phyloP scores from a whole-genome alignment of 1,284 basidiomycete genomes.

The Moesziomyces sp. region DNA sequence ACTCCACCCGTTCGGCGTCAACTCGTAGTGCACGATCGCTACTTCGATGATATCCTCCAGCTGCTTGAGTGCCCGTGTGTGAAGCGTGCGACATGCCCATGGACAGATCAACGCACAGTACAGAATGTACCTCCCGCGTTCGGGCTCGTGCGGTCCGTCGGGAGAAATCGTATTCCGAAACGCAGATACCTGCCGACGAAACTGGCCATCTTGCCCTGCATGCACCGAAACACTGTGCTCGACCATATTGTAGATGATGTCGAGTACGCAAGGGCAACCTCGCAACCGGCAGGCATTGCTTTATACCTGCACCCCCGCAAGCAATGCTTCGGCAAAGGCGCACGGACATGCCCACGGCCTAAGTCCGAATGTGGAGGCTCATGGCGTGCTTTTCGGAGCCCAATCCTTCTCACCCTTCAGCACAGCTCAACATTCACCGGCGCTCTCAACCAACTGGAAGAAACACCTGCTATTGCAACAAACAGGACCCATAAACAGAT shows the following conservation, averaged over 20 bases:
- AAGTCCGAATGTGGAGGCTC: background rate
- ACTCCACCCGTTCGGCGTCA: constrained; percentile 87
- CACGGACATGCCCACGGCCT: no score
- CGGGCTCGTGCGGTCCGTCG: constrained; percentile 80
- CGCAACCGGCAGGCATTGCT: no score
- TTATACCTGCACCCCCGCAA: no score
- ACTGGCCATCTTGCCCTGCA: constrained; percentile 76
- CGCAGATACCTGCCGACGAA: constrained; percentile 77
- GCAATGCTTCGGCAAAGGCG: background rate
- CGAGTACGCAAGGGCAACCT: no score
- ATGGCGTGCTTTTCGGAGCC: background rate
- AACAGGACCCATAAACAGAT: background rate
- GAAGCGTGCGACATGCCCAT: constrained; percentile 90
- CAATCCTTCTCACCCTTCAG: background rate
- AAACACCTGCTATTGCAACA: background rate
- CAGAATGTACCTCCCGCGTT: constrained; percentile 75
- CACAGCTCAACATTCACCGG: background rate
- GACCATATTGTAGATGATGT: constrained; percentile 9
- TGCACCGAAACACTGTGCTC: constrained; percentile 40
- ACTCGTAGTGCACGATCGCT: constrained; percentile 79
- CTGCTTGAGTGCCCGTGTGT: constrained; percentile 87
- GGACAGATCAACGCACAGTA: constrained; percentile 69
- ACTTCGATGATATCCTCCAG: constrained; percentile 76
- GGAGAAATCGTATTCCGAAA: constrained; percentile 77
- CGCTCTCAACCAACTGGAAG: background rate